Evolutionary conservation across 106 monocot genomes (phyloP).

Genomic region (Dendrobium nobile): DNA sequence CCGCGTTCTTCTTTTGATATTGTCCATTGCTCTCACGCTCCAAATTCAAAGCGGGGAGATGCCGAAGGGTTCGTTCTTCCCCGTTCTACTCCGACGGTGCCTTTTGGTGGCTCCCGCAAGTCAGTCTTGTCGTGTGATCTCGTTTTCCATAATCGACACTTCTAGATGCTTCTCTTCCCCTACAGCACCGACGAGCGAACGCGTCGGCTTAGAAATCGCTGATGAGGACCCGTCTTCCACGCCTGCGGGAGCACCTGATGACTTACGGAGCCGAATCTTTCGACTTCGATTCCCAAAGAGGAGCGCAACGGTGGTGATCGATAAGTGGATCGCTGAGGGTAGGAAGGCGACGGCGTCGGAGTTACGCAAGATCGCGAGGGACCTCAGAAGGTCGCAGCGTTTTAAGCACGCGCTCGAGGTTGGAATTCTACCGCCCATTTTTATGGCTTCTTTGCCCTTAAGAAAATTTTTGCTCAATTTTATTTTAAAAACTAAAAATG

Average conservation of each 20-base stretch:
- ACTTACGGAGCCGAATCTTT: constrained; percentile 55
- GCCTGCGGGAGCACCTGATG: constrained; percentile 3
- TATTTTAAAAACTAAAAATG: neutral
- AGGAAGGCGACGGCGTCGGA: constrained; percentile 39
- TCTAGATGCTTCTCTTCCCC: constrained; percentile 12
- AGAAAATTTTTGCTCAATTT: neutral
- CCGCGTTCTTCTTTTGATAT: neutral
- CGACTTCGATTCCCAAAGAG: constrained; percentile 62
- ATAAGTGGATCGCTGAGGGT: constrained; percentile 61
- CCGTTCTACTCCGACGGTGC: constrained; percentile 17
- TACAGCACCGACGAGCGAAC: neutral
- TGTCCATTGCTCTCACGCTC: neutral
- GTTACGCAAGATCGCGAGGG: constrained; percentile 48
- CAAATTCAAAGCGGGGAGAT: neutral
- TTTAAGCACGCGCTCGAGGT: constrained; percentile 97
- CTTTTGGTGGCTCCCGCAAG: neutral
- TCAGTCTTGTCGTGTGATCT: neutral
- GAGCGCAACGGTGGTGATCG: constrained; percentile 52
- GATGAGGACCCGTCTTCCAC: neutral
- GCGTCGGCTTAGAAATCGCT: neutral
- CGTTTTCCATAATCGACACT: constrained; percentile 1
- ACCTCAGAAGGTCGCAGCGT: constrained; percentile 44
- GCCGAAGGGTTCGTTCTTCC: constrained; percentile 7
- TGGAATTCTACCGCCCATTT: neutral
- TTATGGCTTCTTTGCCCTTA: neutral